A percentile compares a stretch with the other conserved stretches of the same genome.
Conservation (phyloP, 495 filamentous ascomycete genomes). For the Penicillium steckii region DNA sequence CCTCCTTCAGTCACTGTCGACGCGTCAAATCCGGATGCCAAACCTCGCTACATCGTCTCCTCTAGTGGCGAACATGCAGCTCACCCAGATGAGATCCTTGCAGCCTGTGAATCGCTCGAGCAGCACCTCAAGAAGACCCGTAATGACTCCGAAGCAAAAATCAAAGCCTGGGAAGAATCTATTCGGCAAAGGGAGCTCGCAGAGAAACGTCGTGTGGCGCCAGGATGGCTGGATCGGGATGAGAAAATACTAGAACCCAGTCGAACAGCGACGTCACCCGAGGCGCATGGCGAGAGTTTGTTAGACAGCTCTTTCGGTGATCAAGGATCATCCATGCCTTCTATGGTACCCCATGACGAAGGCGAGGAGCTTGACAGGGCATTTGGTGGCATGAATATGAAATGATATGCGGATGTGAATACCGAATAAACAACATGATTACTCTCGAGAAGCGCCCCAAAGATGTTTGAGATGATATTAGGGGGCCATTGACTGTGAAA, state of each 20-base stretch:
- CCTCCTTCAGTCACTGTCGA: slow-evolving; percentile 71
- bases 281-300: slow-evolving; percentile 32
- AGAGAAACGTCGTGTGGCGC: slow-evolving; percentile 87
- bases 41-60: slow-evolving; percentile 72
- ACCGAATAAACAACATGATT: no score
- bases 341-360: slow-evolving; percentile 52
- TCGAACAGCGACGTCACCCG: slow-evolving; percentile 14
- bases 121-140: slow-evolving; percentile 68
- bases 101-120: slow-evolving; percentile 72
- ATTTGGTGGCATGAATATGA: slow-evolving; percentile 69
- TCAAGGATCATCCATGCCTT: slow-evolving; percentile 37
- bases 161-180: slow-evolving; percentile 67
- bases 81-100: slow-evolving; percentile 77
- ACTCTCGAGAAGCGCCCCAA: no score
- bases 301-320: slow-evolving; percentile 46
- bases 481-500: no score
- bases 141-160: slow-evolving; percentile 59
- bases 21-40: slow-evolving; percentile 36
- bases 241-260: slow-evolving; percentile 76
- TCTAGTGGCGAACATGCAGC: slow-evolving; percentile 69
- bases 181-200: slow-evolving; percentile 77
- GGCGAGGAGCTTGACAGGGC: slow-evolving; percentile 86
- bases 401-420: no score
- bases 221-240: slow-evolving; percentile 92
- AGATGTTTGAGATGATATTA: no score